Base-by-base conservation (phyloP, 2,329 filamentous ascomycete species). In the Ilyonectria sp. region DNA sequence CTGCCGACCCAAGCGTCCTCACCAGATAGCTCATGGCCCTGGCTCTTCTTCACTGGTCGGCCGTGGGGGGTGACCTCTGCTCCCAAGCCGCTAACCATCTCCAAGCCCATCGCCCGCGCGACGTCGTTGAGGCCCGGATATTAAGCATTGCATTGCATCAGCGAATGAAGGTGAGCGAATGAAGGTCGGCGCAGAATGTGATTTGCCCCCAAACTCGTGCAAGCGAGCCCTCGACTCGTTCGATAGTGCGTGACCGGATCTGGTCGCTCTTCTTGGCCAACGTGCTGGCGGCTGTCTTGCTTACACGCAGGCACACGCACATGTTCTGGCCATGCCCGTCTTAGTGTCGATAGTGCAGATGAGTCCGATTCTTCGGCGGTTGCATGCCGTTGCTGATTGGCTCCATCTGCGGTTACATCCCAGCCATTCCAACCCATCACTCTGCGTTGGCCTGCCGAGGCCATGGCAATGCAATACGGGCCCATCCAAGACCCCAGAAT, bases 191-290 rank as follows among this genome's bases (percentile, higher is more conserved):
- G 9, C 29, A 26, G 31, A 46, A 46, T 71, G 68, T 71, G 68
- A 74, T 62, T 61, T 71, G 64, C 68, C 72, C 60, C 63, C 62
- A 65, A 43, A 65, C 67, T 13, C 49, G 60, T 65, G 53, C 53
- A 72, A 67, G 70, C 65, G 29, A 73, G 64, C 44, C 46, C 61
- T 67, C 60, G 64, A 67, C 68, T 74, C 68, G 44, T 72, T 66
- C 71, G 65, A 74, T 74, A 68, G 60, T 71, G 68, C 64, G 69
- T 69, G 71, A 71, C 63, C 17, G 19, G 49, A 52, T 21, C 26
- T 52, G 17, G 26, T 9, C 49, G 44, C 44, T 23, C 21, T n/a
- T n/a, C 15, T 43, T 17, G n/a, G 40, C 40, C 17, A 5, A n/a
- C 17, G 3, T 43, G 3, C 17, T 19, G 40, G 15, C 40, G 15